Conservation (phyloP, 2,329 filamentous ascomycete genomes). For the Ceratocystis cacaofunesta region DNA sequence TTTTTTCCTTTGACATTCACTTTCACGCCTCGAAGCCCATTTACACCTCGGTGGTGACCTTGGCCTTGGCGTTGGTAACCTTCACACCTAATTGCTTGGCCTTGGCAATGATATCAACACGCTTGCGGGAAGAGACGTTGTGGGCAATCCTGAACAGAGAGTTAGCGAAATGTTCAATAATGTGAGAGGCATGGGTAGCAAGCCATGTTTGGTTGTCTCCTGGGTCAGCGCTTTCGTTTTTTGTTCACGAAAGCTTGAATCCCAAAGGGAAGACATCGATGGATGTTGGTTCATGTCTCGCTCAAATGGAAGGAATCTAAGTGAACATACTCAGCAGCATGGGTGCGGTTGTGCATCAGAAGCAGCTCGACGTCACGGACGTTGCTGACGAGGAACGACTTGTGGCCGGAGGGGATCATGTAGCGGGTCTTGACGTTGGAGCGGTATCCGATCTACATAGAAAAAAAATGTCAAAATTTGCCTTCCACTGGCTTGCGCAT, state of each 20-base stretch:
- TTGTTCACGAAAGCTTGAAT: background rate
- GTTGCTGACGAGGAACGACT: constrained; percentile 99
- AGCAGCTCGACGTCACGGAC: constrained; percentile 88
- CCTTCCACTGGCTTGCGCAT: background rate
- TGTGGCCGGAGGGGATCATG: constrained; percentile 98
- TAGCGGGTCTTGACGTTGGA: constrained; percentile 99
- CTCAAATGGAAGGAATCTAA: background rate
- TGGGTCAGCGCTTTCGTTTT: background rate
- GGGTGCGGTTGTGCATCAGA: constrained; percentile 99
- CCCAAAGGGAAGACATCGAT: background rate
- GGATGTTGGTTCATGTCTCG: background rate
- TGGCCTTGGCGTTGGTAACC: constrained; percentile 98
- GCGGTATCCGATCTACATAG: constrained; percentile 77
- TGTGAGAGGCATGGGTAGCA: background rate
- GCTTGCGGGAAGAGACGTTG: constrained; percentile 96
- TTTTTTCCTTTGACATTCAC: constrained; percentile 16
- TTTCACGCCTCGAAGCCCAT: constrained; percentile 18
- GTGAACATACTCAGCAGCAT: constrained; percentile 81
- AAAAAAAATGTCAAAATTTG: constrained; percentile 3
- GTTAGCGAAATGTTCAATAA: constrained; percentile 24
- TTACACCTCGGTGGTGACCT: constrained; percentile 90
- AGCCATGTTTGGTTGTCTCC: background rate
- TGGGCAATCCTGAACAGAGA: constrained; percentile 66
- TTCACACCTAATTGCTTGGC: constrained; percentile 98
- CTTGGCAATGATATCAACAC: constrained; percentile 92